These are phyloP conservation scores for Agaricus bisporus DNA, from an alignment of 768 basidiomycete genomes.

Conservation along the genomic window DNA sequence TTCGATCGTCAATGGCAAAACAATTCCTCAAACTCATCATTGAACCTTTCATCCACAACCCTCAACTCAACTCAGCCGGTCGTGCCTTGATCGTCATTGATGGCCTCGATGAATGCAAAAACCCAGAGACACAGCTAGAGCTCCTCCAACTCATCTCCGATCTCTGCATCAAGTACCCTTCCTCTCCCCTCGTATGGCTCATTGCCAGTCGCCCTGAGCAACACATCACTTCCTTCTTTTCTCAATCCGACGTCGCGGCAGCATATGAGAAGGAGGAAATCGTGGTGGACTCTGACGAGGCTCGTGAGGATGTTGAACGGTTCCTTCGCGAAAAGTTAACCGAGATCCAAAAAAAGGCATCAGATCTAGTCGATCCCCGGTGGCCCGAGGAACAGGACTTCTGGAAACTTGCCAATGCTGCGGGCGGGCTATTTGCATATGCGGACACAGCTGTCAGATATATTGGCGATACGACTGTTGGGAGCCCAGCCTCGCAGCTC, in stretches of 20 bases:
- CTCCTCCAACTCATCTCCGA: conserved; percentile 12
- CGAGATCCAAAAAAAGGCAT: not conserved
- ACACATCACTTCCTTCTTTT: conserved; percentile 14
- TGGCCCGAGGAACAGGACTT: conserved; percentile 16
- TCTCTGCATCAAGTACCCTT: not conserved
- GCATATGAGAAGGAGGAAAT: conserved; percentile 3
- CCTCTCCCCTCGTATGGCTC: conserved; percentile 16
- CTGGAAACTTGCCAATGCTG: conserved; percentile 12
- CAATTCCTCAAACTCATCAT: conserved; percentile 15
- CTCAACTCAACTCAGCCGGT: too few relatives aligned
- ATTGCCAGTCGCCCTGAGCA: conserved; percentile 22
- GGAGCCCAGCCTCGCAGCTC: not conserved
- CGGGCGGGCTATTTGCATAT: conserved; percentile 21
- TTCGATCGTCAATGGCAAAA: conserved; percentile 1
- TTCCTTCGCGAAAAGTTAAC: conserved; percentile 12
- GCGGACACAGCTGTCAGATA: conserved; percentile 15
- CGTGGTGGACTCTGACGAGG: conserved; percentile 9
- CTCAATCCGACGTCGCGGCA: not conserved
- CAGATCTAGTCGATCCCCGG: not conserved
- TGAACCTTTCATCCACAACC: conserved; percentile 2
- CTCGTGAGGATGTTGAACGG: conserved; percentile 14
- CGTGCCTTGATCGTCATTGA: conserved; percentile 13
- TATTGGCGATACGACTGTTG: conserved; percentile 11
- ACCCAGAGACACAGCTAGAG: conserved; percentile 6
- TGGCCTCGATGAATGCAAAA: conserved; percentile 22